Evolutionary conservation across 1,284 basidiomycete species (phyloP), one percentile per base, ranked within the genome.

Genomic region (Xanthoconium separans): DNA sequence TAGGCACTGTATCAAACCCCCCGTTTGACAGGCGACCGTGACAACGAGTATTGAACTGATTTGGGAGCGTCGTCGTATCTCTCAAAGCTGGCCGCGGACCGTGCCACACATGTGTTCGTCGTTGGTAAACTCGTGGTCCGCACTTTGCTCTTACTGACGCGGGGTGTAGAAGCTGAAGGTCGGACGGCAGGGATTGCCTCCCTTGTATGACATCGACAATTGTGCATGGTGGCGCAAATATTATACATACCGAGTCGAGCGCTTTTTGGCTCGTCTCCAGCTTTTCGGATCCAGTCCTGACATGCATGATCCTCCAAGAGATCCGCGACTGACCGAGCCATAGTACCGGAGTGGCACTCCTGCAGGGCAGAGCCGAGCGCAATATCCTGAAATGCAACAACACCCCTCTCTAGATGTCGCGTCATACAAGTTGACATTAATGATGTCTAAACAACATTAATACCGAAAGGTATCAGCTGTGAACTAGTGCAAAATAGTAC

Each of bases 381-480:
- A n/a, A n/a, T n/a, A n/a, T n/a, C 27, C 27, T 27, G 27, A 6
- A 27, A 27, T 7, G 7, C 27, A 27, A 27, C 27, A 27, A 27
- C 7, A 7, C 27, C 27, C 27, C 27, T 27, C 27, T 44, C 18
- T 27, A 40, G 20, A 39, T 16, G 41, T 56, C 44, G 43, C 20
- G 44, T 58, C 47, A 57, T 72, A 69, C 62, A 68, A 34, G 36
- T 51, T 56, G 44, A 50, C 47, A 73, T 70, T 73, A 73, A 63
- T 60, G 58, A 65, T 55, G 63, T 50, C 54, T 70, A 69, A 63
- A 67, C 61, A 71, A 61, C 61, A 69, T 72, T 66, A 72, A 60
- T 69, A 66, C 58, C 55, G 45, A 43, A 55, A 44, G 51, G 41
- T 58, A 68, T 55, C 57, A 50, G 55, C 39, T 57, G 58, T 50